Base-by-base conservation (phyloP, 108 stramenopile species). In the Cyclotella choctawhatcheeana region DNA sequence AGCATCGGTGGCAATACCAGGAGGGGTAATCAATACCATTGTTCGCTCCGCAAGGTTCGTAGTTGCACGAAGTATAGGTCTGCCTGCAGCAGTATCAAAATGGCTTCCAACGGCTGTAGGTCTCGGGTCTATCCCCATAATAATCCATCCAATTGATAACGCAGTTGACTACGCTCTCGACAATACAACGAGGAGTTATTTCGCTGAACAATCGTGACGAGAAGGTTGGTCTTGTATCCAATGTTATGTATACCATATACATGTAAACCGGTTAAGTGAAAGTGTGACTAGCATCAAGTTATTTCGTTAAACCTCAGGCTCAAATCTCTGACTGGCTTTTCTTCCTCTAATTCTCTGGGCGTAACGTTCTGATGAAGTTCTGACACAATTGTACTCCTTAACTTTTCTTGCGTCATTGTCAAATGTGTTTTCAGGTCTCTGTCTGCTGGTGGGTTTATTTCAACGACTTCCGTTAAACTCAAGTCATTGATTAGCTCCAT, bases 41-140 rank as follows among this genome's bases (percentile, higher is more conserved):
- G 93, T 94, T 7, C 75, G 82, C 53, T 74, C 86, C 25, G 82
- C 87, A 29, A 68, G 89, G 33, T 81, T 88, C 74, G 85, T 76
- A 17, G 84, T 91, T 5, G 59, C 67, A 10, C 66, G 83, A 63
- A 64, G 83, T 37, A 78, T 84, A 20, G 58, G 74, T 54, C 51
- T 91, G n/a, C 89, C 89, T n/a, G 51, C 67, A 0, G 14, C 63
- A 10, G 80, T 84, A 17, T 64, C 69, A 31, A 85, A 74, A 51
- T 94, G 93, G 93, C n/a, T 79, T 14, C 93, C 93, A 18, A 92
- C 90, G 10, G 78, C 56, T 0, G 52, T 68, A 6, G 93, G 93
- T 3, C 54, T 94, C 18, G 84, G 83, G 25, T 83, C 84, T 8
- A 85, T 94, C 31, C 93, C 93, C 0, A 31, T 88, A 4, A 94